Evolutionary conservation across 305 asterid genomes (phyloP).

Genomic region (Rubia tinctorum): DNA sequence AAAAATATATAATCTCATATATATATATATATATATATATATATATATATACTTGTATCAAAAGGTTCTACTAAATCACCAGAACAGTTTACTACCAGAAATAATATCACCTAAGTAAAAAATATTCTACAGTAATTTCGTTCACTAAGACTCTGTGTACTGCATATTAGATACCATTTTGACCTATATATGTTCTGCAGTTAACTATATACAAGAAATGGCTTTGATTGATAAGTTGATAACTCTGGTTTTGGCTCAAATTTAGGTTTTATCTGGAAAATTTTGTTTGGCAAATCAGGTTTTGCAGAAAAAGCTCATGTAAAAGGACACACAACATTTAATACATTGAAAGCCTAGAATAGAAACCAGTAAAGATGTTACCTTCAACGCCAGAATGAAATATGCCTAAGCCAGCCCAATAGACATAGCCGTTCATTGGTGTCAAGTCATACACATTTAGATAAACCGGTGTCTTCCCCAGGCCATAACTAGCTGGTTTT

Average conservation of each 20-base stretch:
- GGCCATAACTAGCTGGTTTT: conserved; percentile 56
- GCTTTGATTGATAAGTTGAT: not conserved
- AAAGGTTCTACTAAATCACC: not conserved
- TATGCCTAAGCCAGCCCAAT: conserved; percentile 80
- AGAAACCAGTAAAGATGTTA: conserved; percentile 17
- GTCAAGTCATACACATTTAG: conserved; percentile 81
- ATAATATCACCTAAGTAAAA: not conserved
- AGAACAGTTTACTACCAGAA: not conserved
- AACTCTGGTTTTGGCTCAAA: not conserved
- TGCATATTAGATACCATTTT: not conserved
- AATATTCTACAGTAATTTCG: not conserved
- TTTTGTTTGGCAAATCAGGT: not conserved
- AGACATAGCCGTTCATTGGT: conserved; percentile 60
- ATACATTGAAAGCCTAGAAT: not conserved
- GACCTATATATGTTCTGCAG: not conserved
- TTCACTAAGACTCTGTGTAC: not conserved
- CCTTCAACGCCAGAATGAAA: conserved; percentile 89
- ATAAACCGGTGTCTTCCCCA: conserved; percentile 66
- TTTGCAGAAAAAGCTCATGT: not conserved
- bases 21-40: too few relatives aligned
- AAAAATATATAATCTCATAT: too few relatives aligned
- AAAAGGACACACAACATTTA: not conserved
- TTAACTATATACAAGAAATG: not conserved
- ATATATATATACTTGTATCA: not conserved
- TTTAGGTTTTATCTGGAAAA: not conserved